phyloP scores from a whole-genome alignment of 192 early-diverging fungal genomes.

The Pecoramyces ruminantium region DNA sequence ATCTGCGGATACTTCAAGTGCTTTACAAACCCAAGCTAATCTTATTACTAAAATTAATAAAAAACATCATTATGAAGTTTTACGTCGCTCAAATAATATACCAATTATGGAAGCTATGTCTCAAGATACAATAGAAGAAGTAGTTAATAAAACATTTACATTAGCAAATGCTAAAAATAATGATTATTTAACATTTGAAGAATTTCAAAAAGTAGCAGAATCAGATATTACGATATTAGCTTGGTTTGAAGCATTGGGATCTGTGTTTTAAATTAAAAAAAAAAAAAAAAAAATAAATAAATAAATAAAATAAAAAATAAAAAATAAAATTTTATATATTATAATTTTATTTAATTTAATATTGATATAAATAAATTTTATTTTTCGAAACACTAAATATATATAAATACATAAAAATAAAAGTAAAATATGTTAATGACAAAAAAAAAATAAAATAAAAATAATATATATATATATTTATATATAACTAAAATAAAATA shows the following conservation, averaged over 20 bases:
- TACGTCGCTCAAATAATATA: neutral
- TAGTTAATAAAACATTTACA: constrained; percentile 75
- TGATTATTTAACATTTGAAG: constrained; percentile 51
- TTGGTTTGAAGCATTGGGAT: constrained; percentile 23
- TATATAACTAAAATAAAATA: too few species aligned
- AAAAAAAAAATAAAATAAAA: too few species aligned
- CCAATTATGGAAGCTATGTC: constrained; percentile 84
- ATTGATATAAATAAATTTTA: too few species aligned
- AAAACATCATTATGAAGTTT: neutral
- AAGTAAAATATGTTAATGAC: too few species aligned
- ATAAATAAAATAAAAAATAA: too few species aligned
- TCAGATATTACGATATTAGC: constrained; percentile 62
- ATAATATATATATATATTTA: too few species aligned
- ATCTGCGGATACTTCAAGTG: neutral
- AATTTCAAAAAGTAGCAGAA: constrained; percentile 64
- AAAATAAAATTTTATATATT: too few species aligned
- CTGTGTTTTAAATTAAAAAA: neutral
- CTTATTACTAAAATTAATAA: neutral
- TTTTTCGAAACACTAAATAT: too few species aligned
- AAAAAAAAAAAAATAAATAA: too few species aligned
- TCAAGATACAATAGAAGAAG: constrained; percentile 82
- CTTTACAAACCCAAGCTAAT: neutral
- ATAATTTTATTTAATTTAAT: too few species aligned
- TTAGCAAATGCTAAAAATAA: constrained; percentile 26
- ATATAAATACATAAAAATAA: too few species aligned